Percentiles rank a stretch among this genome's conserved stretches.
These are phyloP conservation scores for Monosporascus sp. DNA, from an alignment of 2,329 filamentous ascomycete species.

Conservation along the genomic window DNA sequence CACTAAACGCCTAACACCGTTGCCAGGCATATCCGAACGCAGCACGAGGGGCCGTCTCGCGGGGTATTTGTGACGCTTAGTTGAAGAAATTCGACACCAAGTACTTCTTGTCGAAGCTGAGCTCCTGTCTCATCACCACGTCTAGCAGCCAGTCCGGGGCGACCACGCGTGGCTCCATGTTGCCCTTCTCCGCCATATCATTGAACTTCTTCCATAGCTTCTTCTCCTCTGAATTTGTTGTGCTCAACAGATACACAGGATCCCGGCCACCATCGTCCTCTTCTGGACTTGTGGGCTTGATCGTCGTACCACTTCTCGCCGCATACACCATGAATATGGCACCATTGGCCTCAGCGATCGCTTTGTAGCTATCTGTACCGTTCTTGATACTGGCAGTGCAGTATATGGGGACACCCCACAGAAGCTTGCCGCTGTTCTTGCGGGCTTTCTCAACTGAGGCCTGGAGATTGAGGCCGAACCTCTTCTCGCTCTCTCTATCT, in stretches of 20 bases:
- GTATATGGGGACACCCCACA: conserved; percentile 74
- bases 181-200: conserved; percentile 69
- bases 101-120: conserved; percentile 63
- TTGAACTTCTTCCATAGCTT: conserved; percentile 75
- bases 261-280: conserved; percentile 59
- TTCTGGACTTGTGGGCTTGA: conserved; percentile 56
- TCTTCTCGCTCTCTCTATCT: conserved; percentile 68
- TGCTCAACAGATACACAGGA: conserved; percentile 79
- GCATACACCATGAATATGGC: conserved; percentile 75
- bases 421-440: conserved; percentile 68
- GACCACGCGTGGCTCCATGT: conserved; percentile 77
- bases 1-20: conserved; percentile 7
- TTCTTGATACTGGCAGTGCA: conserved; percentile 76
- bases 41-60: neutral
- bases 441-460: conserved; percentile 66
- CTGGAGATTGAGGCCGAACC: conserved; percentile 62
- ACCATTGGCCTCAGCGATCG: conserved; percentile 84
- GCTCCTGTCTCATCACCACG: conserved; percentile 80
- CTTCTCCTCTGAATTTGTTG: conserved; percentile 59
- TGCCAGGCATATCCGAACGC: conserved; percentile 6
- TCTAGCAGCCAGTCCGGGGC: conserved; percentile 85
- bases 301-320: conserved; percentile 63
- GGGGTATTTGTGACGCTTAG: conserved; percentile 4
- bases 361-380: conserved; percentile 76
- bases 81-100: conserved; percentile 41